Evolutionary conservation across 345 rosid species (phyloP).

Genomic region (Bruguiera gymnorhiza): DNA sequence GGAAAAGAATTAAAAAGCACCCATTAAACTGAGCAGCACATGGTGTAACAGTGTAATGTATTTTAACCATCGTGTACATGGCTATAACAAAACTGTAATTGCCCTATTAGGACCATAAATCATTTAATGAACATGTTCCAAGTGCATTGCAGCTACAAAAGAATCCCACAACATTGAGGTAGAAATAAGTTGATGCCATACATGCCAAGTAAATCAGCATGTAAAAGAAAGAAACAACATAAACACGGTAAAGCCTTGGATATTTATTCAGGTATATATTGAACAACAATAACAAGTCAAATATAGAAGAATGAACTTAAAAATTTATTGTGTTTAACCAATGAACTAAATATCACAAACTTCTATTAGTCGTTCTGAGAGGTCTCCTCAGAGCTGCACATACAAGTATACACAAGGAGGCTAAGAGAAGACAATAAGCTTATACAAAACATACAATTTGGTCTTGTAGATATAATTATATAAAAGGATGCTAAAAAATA

Average conservation of each 20-base stretch:
- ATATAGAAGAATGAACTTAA: background rate
- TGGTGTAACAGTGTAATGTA: too few relatives aligned
- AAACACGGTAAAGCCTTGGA: background rate
- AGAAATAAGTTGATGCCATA: background rate
- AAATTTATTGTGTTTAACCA: background rate
- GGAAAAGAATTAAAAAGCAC: background rate
- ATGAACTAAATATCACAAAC: background rate
- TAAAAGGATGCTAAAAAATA: too few relatives aligned
- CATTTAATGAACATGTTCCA: background rate
- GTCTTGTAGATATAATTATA: too few relatives aligned
- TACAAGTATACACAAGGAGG: too few relatives aligned
- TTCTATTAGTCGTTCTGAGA: constrained; percentile 4
- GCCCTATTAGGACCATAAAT: background rate
- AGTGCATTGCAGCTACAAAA: background rate
- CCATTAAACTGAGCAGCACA: too few relatives aligned
- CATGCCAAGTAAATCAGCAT: background rate
- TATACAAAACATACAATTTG: too few relatives aligned
- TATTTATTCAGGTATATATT: background rate
- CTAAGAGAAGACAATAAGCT: too few relatives aligned
- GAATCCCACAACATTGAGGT: background rate
- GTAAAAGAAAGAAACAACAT: background rate
- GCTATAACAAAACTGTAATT: background rate
- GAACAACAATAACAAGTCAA: background rate
- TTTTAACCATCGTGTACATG: too few relatives aligned
- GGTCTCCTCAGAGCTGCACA: background rate